These are phyloP conservation scores for Theileria luwenshuni DNA, from an alignment of 169 alveolate genomes.

Conservation along the genomic window DNA sequence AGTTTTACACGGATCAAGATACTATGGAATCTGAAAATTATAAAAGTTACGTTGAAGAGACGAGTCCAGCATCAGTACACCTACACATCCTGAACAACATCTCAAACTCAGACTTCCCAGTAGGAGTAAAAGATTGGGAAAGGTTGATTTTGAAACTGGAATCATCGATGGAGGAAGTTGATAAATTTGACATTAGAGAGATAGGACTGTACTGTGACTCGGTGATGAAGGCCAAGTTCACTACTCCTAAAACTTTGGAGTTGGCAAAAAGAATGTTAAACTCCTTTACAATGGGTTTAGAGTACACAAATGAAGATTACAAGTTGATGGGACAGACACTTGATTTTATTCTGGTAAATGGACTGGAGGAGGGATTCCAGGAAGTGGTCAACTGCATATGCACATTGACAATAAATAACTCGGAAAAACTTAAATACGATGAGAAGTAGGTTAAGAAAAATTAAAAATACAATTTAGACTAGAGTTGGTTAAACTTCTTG, in stretches of 20 bases:
- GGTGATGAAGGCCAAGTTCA: constrained; percentile 29
- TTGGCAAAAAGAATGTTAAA: constrained; percentile 19
- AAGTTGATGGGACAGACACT: constrained; percentile 11
- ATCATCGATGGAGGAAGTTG: background rate
- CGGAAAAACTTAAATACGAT: background rate
- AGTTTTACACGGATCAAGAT: background rate
- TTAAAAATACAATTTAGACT: constrained; percentile 1
- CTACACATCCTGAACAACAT: constrained; percentile 29
- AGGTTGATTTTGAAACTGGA: constrained; percentile 15
- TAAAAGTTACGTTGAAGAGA: background rate
- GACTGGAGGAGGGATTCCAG: background rate
- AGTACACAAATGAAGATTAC: constrained; percentile 6
- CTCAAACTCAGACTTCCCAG: constrained; percentile 56
- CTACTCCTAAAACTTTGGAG: constrained; percentile 38
- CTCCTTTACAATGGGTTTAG: background rate
- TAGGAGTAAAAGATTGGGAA: constrained; percentile 45
- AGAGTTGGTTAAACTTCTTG: background rate
- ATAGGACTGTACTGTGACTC: constrained; percentile 35
- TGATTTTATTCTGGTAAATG: constrained; percentile 1
- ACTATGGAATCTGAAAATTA: background rate
- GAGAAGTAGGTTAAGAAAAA: background rate
- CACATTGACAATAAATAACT: constrained; percentile 8
- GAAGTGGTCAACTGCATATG: constrained; percentile 4
- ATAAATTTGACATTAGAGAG: background rate
- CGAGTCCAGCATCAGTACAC: constrained; percentile 8